Conservation (phyloP, 176 grass and related monocot species). For the Ensete glaucum region DNA sequence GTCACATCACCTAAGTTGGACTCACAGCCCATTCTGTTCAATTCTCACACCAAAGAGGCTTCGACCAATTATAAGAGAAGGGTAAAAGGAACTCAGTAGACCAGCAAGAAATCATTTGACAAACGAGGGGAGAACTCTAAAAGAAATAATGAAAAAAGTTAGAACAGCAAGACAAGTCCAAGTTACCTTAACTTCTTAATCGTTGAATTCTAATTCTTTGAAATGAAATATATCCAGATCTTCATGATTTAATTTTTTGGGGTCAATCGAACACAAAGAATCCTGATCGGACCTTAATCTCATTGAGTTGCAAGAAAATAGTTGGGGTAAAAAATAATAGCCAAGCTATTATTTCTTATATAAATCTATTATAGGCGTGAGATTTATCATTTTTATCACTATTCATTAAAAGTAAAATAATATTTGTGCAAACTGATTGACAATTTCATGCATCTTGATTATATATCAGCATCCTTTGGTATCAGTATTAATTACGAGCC, state of each 20-base stretch:
- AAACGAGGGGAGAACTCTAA: neutral
- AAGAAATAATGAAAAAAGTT: neutral
- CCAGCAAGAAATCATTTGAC: neutral
- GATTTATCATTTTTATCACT: neutral
- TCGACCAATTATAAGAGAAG: neutral
- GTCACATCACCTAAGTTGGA: neutral
- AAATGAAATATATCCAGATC: neutral
- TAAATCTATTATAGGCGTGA: neutral
- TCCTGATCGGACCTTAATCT: neutral
- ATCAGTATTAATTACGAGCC: too few relatives aligned
- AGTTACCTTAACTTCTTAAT: neutral
- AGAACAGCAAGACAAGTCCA: neutral
- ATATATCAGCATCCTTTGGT: neutral
- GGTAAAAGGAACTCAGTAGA: neutral
- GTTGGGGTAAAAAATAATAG: neutral
- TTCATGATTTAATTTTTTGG: neutral
- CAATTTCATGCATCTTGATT: neutral
- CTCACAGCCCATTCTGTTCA: neutral
- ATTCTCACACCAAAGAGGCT: neutral
- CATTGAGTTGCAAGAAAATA: neutral
- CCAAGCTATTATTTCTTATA: neutral
- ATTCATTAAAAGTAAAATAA: neutral
- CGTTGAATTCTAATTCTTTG: neutral
- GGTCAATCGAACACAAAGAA: neutral
- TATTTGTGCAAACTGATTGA: neutral